Evolutionary conservation across 2,329 filamentous ascomycete species (phyloP).

Genomic region (Thielaviopsis euricoi): DNA sequence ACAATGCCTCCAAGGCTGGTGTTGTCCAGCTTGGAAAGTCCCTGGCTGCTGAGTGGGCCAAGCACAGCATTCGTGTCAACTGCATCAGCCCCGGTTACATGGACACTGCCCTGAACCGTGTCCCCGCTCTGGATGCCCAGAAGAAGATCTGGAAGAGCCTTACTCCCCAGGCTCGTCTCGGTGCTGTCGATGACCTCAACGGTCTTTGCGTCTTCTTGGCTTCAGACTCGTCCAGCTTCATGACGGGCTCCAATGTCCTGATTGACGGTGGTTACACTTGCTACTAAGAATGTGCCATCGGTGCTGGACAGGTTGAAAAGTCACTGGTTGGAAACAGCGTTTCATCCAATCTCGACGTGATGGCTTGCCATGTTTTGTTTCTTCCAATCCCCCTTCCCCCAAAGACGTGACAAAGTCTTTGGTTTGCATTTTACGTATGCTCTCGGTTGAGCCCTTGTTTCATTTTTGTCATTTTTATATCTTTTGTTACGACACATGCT

Average conservation of each 20-base stretch:
- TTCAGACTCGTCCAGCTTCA: slow-evolving; percentile 55
- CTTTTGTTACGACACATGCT: slow-evolving; percentile 2
- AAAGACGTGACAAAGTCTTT: not conserved
- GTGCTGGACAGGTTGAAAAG: not conserved
- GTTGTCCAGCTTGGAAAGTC: slow-evolving; percentile 67
- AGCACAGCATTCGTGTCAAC: slow-evolving; percentile 67
- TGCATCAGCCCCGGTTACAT: slow-evolving; percentile 75
- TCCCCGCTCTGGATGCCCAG: slow-evolving; percentile 61
- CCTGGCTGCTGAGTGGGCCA: slow-evolving; percentile 71
- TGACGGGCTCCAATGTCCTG: slow-evolving; percentile 60
- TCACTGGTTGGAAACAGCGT: not conserved
- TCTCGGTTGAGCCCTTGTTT: slow-evolving; percentile 6
- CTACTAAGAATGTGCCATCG: slow-evolving; percentile 28
- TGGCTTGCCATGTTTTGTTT: not conserved
- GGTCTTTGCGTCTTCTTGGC: slow-evolving; percentile 62
- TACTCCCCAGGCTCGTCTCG: slow-evolving; percentile 58
- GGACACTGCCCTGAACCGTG: slow-evolving; percentile 68
- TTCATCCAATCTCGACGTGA: not conserved
- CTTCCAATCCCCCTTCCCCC: not conserved
- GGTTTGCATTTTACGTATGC: not conserved
- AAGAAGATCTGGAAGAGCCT: slow-evolving; percentile 66
- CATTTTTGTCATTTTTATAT: slow-evolving; percentile 2
- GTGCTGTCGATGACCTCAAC: slow-evolving; percentile 60
- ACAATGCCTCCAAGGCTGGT: slow-evolving; percentile 72
- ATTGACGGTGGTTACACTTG: slow-evolving; percentile 56